Percentiles rank a stretch among this genome's conserved stretches.
Evolutionary conservation across 441 rosid genomes (phyloP).

Genomic region (Pelargonium citronellum): DNA sequence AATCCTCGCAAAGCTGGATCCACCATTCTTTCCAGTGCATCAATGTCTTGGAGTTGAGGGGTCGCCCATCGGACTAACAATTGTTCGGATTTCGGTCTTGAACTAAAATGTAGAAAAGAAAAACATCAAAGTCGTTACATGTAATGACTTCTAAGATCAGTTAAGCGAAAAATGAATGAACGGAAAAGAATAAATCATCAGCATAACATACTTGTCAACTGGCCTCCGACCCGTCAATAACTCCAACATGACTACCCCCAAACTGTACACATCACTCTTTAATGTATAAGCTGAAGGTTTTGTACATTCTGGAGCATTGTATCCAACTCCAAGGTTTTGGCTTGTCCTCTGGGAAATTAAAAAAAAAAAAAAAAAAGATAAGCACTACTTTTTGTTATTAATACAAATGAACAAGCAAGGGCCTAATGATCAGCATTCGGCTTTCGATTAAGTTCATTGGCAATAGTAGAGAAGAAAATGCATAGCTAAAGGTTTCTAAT

Average conservation of each 20-base stretch:
- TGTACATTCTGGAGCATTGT: conserved; percentile 85
- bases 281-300: conserved; percentile 66
- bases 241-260: conserved; percentile 94
- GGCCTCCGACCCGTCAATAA: conserved; percentile 86
- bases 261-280: conserved; percentile 88
- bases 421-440: neutral
- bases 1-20: conserved; percentile 90
- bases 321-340: conserved; percentile 87
- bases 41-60: conserved; percentile 98
- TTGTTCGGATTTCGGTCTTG: conserved; percentile 86
- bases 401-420: neutral
- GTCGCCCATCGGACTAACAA: conserved; percentile 99
- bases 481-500: neutral
- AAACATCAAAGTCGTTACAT: neutral
- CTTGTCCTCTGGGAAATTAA: conserved; percentile 58
- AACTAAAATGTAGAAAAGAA: conserved; percentile 28
- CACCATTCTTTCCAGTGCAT: conserved; percentile 92
- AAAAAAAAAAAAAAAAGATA: conserved; percentile 15
- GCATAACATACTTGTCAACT: conserved; percentile 43
- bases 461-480: neutral
- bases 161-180: neutral
- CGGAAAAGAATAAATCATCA: neutral
- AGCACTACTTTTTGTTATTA: neutral
- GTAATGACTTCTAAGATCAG: neutral
- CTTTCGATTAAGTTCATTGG: neutral